Conservation (phyloP, 768 basidiomycete species). For the Amanita polypyramis region DNA sequence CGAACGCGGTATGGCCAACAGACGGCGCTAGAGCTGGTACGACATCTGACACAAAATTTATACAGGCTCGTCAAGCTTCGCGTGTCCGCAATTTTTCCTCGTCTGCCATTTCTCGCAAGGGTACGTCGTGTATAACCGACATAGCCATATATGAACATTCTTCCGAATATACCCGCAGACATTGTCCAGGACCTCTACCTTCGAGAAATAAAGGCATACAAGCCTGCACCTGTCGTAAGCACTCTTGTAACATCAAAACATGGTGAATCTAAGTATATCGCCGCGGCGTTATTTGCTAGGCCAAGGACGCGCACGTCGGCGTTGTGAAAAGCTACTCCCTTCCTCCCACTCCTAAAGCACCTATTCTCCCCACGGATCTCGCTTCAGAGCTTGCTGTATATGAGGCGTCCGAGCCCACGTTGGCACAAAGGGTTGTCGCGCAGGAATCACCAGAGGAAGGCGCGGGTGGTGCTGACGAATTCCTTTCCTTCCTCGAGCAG, state of each 20-base stretch:
- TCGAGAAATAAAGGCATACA: slow-evolving; percentile 84
- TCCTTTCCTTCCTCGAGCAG: slow-evolving; percentile 72
- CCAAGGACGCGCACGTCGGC: slow-evolving; percentile 85
- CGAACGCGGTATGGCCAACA: slow-evolving; percentile 30
- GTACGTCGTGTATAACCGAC: slow-evolving; percentile 26
- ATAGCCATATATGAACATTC: neutral
- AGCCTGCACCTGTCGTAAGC: slow-evolving; percentile 62
- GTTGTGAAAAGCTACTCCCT: slow-evolving; percentile 72
- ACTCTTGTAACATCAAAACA: neutral
- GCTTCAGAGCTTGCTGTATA: slow-evolving; percentile 85
- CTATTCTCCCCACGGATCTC: slow-evolving; percentile 71
- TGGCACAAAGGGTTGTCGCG: slow-evolving; percentile 25
- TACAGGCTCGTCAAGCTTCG: slow-evolving; percentile 42
- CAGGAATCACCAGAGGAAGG: slow-evolving; percentile 27
- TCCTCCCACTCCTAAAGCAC: slow-evolving; percentile 66
- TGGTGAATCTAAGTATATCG: neutral
- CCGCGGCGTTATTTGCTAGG: slow-evolving; percentile 29
- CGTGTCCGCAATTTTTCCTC: slow-evolving; percentile 50
- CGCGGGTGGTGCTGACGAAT: slow-evolving; percentile 59
- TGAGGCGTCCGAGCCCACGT: slow-evolving; percentile 67
- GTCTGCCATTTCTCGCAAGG: slow-evolving; percentile 51
- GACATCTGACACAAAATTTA: slow-evolving; percentile 5
- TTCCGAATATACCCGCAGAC: slow-evolving; percentile 52
- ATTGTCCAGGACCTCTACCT: slow-evolving; percentile 89
- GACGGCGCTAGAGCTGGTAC: neutral